These are phyloP conservation scores for Miamiensis avidus DNA, from an alignment of 169 alveolate species.

Conservation along the genomic window DNA sequence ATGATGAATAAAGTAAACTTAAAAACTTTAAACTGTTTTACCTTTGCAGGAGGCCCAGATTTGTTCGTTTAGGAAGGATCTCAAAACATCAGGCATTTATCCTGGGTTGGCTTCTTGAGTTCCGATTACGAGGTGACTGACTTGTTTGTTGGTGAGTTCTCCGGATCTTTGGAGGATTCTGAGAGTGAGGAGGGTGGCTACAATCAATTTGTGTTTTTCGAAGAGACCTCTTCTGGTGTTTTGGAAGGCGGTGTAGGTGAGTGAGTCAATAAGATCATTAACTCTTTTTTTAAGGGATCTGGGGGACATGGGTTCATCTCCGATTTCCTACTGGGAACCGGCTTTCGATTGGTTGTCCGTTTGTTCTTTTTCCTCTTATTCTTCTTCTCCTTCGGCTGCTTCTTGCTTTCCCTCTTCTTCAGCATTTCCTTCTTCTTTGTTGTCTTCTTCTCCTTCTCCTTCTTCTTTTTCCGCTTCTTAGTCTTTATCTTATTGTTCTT, in stretches of 20 bases:
- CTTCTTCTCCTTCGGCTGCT: constrained; percentile 58
- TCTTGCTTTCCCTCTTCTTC: constrained; percentile 43
- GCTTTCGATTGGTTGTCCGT: constrained; percentile 75
- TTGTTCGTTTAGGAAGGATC: constrained; percentile 85
- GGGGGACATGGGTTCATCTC: constrained; percentile 58
- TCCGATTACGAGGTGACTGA: constrained; percentile 85
- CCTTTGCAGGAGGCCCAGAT: constrained; percentile 85
- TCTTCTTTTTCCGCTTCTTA: constrained; percentile 39
- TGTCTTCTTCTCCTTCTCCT: constrained; percentile 54
- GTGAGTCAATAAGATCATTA: constrained; percentile 81
- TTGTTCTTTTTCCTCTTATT: constrained; percentile 53
- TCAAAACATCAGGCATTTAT: constrained; percentile 87
- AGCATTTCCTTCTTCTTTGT: constrained; percentile 37
- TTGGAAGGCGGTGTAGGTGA: constrained; percentile 90
- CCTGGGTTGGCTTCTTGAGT: constrained; percentile 89
- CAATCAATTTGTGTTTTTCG: constrained; percentile 93
- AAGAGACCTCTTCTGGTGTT: constrained; percentile 93
- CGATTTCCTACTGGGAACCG: constrained; percentile 69
- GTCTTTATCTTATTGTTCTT: constrained; percentile 17
- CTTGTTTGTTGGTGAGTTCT: constrained; percentile 76
- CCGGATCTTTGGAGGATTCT: constrained; percentile 86
- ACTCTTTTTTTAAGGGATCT: constrained; percentile 78
- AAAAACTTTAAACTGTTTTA: too few relatives aligned
- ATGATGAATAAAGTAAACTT: too few relatives aligned
- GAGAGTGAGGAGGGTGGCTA: constrained; percentile 91